Percentiles rank a stretch among this genome's conserved stretches.
phyloP scores from a whole-genome alignment of 192 early-diverging fungal species.

The Linnemannia hyalina region DNA sequence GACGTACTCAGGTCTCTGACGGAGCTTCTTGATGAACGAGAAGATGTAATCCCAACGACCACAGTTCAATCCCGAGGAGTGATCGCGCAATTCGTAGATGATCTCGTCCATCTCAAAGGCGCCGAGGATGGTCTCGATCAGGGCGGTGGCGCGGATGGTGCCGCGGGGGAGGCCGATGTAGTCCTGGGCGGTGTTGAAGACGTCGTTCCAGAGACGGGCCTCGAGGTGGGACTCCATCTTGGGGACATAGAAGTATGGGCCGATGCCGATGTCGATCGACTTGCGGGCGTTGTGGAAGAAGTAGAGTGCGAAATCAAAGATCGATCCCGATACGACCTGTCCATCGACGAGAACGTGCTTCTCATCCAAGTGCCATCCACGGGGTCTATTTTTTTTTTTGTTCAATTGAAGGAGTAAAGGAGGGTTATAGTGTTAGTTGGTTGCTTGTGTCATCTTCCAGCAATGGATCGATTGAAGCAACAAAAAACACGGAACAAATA shows the following conservation, averaged over 20 bases:
- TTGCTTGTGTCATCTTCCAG: background rate
- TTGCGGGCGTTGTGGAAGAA: conserved; percentile 97
- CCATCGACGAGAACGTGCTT: conserved; percentile 94
- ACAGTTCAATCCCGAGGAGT: conserved; percentile 98
- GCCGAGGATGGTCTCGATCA: conserved; percentile 97
- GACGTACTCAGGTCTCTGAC: conserved; percentile 86
- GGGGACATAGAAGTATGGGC: conserved; percentile 98
- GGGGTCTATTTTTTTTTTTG: conserved; percentile 68
- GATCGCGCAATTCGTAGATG: conserved; percentile 97
- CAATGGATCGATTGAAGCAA: background rate
- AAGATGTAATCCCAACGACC: conserved; percentile 99
- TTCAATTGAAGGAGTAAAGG: background rate
- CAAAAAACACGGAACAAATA: background rate
- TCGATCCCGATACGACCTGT: conserved; percentile 88
- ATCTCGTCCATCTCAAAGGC: conserved; percentile 99
- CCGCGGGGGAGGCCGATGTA: conserved; percentile 88
- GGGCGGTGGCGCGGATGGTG: conserved; percentile 95
- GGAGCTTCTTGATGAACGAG: conserved; percentile 98
- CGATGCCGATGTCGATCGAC: conserved; percentile 82
- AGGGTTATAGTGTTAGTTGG: background rate
- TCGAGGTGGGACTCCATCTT: conserved; percentile 99
- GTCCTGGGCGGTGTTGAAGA: conserved; percentile 96
- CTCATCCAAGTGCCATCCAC: conserved; percentile 99
- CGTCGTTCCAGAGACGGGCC: conserved; percentile 97
- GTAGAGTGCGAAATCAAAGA: conserved; percentile 98